Base-by-base conservation (phyloP, 345 rosid species). In the Eucalyptus sp. region DNA sequence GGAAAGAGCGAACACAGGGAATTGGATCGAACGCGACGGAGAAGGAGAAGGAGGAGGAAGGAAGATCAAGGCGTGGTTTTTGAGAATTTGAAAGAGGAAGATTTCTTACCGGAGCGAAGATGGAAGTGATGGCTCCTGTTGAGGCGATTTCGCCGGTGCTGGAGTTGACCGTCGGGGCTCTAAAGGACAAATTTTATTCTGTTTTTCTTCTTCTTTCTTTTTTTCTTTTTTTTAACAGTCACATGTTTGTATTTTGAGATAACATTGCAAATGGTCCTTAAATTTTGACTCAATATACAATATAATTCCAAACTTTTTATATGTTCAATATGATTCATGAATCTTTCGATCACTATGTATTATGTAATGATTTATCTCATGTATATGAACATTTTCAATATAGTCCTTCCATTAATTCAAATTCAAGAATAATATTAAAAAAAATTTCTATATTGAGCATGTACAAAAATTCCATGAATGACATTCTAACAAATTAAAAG, bases 281-380 rank as follows among this genome's bases (percentile, higher is more conserved):
- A 54, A 20, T 54, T 54, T 54, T 54, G 60, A 54, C 58, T 20
- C 24, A 7, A 20, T 17, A 1, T 7, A 20, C 0, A 20, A 54
- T 54, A 7, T 54, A 0, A 54, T 20, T 2, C 10, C 1, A 0
- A 8, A 54, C 10, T 54, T 4, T 20, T 54, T 18, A 54, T 54
- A 0, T 54, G 2, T 8, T 20, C 4, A 8, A 20, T 54, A 0
- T 7, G 9, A 20, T 14, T 1, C 4, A 20, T 54, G 1, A 54
- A 20, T n/a, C 11, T 54, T 20, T 51, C 7, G 2, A 51, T 51
- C 22, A 51, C 54, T 51, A 2, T 51, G 7, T 22, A 51, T 18
- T 51, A 2, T 51, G 7, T 22, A 7, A 17, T 51, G 22, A 51
- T 51, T 51, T 51, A 17, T 51, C 20, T 17, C 3, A 17, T 51